Evolutionary conservation across 768 basidiomycete species (phyloP).

Genomic region (Pluteus cervinus): DNA sequence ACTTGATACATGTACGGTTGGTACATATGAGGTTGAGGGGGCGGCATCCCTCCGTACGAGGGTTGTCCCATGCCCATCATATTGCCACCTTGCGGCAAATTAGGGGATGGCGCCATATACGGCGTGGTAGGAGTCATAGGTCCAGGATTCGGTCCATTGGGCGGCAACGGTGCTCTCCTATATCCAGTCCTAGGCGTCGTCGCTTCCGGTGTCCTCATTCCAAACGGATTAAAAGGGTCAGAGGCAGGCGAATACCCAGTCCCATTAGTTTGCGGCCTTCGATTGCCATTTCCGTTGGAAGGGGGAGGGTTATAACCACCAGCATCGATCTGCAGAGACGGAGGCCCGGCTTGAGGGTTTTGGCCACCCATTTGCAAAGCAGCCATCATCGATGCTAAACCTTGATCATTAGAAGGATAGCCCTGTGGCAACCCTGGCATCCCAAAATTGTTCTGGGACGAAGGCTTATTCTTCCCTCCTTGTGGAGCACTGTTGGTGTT

Average conservation of each 20-base stretch:
- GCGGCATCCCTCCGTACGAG: conserved; percentile 52
- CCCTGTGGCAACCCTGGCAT: conserved; percentile 75
- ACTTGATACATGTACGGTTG: conserved; percentile 82
- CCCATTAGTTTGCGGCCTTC: conserved; percentile 31
- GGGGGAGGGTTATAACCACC: conserved; percentile 36
- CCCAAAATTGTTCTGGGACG: conserved; percentile 48
- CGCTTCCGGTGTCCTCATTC: conserved; percentile 38
- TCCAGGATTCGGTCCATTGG: conserved; percentile 41
- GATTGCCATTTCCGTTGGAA: conserved; percentile 26
- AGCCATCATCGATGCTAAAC: conserved; percentile 89
- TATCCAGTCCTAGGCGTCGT: conserved; percentile 43
- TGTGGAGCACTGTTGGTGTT: conserved; percentile 56
- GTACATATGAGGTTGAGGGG: conserved; percentile 64
- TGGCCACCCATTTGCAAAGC: conserved; percentile 87
- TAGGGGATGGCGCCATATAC: conserved; percentile 60
- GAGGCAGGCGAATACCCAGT: conserved; percentile 31
- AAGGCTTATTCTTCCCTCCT: conserved; percentile 54
- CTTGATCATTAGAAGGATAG: conserved; percentile 79
- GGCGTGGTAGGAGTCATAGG: conserved; percentile 30
- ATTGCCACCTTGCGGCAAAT: conserved; percentile 46
- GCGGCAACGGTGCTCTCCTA: conserved; percentile 42
- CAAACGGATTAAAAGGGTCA: conserved; percentile 49
- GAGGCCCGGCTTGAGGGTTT: conserved; percentile 74
- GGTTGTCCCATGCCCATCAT: conserved; percentile 62
- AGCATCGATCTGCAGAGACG: conserved; percentile 71